phyloP scores from a whole-genome alignment of 179 eudicot genomes.

The Patellifolia procumbens region DNA sequence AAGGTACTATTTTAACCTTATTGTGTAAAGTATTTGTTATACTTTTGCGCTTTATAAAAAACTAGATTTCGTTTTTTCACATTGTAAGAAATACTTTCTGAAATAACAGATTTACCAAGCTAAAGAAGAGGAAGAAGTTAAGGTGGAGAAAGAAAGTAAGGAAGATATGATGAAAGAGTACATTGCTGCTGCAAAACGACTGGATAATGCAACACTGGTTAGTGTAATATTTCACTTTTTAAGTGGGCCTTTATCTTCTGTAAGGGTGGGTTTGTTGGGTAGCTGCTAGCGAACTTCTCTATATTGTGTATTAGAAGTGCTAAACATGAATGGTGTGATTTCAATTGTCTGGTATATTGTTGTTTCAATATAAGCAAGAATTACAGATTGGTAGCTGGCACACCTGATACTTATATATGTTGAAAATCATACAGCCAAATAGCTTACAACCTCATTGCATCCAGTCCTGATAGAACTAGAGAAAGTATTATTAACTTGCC shows the following conservation, averaged over 20 bases:
- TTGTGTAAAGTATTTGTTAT: neutral
- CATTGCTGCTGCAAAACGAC: constrained; percentile 63
- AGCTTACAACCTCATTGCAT: neutral
- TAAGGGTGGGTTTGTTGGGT: neutral
- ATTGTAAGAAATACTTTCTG: neutral
- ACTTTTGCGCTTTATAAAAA: neutral
- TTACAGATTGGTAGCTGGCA: too few species aligned
- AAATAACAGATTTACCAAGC: constrained; percentile 63
- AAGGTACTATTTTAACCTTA: constrained; percentile 49
- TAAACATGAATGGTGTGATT: neutral
- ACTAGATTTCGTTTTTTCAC: neutral
- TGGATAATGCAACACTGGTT: constrained; percentile 64
- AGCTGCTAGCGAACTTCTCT: neutral
- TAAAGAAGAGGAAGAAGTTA: constrained; percentile 74
- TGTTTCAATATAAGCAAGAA: neutral
- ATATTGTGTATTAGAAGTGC: neutral
- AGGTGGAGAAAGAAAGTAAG: constrained; percentile 60
- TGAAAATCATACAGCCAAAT: too few species aligned
- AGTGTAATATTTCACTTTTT: constrained; percentile 12
- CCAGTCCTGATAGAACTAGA: neutral
- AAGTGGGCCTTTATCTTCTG: too few species aligned
- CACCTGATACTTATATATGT: too few species aligned
- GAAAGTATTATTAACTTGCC: neutral
- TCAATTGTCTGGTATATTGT: too few species aligned
- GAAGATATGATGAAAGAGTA: constrained; percentile 64